Conservation (phyloP, 2,329 filamentous ascomycete genomes). For the Daldinia sp. region DNA sequence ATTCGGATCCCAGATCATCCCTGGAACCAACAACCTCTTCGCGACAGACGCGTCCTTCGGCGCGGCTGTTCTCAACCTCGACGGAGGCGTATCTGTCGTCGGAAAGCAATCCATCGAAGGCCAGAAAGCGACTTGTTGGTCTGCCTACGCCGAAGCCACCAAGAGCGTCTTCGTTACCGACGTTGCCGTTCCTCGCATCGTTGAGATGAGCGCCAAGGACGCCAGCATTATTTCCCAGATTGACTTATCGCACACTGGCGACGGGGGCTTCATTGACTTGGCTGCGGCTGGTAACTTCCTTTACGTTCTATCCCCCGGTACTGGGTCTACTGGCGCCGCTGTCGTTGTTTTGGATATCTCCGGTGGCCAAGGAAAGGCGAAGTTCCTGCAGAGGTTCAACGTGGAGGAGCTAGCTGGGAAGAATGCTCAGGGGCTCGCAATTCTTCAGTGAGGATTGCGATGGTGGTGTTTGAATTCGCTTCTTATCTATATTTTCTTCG, state of each 20-base stretch:
- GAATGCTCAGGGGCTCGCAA: slow-evolving; percentile 47
- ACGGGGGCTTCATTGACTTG: slow-evolving; percentile 65
- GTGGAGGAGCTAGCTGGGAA: slow-evolving; percentile 41
- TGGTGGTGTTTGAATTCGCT: not conserved
- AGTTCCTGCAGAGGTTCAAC: slow-evolving; percentile 47
- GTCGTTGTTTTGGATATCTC: slow-evolving; percentile 50
- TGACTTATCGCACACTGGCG: slow-evolving; percentile 55
- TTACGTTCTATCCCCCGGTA: slow-evolving; percentile 65
- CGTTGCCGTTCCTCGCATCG: slow-evolving; percentile 58
- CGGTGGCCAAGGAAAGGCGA: slow-evolving; percentile 35
- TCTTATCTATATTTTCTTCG: not conserved
- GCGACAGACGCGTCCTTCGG: slow-evolving; percentile 68
- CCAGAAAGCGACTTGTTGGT: slow-evolving; percentile 68
- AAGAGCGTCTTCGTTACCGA: slow-evolving; percentile 67
- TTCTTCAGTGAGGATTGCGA: slow-evolving; percentile 19
- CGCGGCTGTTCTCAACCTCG: slow-evolving; percentile 56
- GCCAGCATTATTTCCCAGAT: slow-evolving; percentile 56
- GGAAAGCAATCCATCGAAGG: slow-evolving; percentile 54
- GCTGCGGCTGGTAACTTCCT: slow-evolving; percentile 60
- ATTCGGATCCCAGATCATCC: slow-evolving; percentile 61
- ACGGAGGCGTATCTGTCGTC: slow-evolving; percentile 49
- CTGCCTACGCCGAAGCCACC: slow-evolving; percentile 56
- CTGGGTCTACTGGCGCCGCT: slow-evolving; percentile 51
- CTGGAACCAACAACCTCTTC: slow-evolving; percentile 56
- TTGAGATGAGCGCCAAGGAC: slow-evolving; percentile 63